phyloP scores from a whole-genome alignment of 441 rosid genomes.

The Bocquillonia castaneifolia region DNA sequence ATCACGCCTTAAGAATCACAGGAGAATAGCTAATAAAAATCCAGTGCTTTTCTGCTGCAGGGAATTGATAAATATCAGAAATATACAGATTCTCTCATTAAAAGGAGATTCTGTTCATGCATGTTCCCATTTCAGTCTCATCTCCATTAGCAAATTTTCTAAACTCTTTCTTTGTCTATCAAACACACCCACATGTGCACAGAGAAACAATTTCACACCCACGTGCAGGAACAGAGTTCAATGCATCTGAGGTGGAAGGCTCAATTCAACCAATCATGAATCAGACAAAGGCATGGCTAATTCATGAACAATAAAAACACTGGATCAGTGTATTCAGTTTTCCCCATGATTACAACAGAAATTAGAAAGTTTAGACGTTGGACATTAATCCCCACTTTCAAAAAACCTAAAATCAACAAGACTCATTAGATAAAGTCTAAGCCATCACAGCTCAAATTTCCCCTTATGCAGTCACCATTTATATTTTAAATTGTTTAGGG shows the following conservation, averaged over 20 bases:
- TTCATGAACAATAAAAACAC: not conserved
- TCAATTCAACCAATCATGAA: not conserved
- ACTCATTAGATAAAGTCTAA: conserved; percentile 1
- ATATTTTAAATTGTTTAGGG: not conserved
- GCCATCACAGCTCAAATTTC: not conserved
- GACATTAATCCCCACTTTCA: not conserved
- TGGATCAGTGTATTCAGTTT: not conserved
- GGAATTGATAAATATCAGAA: not conserved
- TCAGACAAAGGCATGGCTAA: not conserved
- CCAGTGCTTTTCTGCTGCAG: not conserved
- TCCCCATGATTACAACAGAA: not conserved
- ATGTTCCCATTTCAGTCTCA: not conserved
- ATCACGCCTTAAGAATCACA: not conserved
- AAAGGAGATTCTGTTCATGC: not conserved
- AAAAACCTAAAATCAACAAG: not conserved
- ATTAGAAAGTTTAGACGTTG: not conserved
- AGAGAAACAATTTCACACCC: not conserved
- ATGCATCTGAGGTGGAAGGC: not conserved
- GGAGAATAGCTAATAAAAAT: not conserved
- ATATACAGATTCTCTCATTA: not conserved
- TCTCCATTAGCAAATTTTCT: not conserved
- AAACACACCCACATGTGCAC: not conserved
- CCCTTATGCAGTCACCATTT: not conserved
- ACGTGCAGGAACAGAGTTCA: not conserved
- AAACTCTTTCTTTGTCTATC: not conserved